Base-by-base conservation (phyloP, 345 rosid genomes). In the Lepidium africanum region DNA sequence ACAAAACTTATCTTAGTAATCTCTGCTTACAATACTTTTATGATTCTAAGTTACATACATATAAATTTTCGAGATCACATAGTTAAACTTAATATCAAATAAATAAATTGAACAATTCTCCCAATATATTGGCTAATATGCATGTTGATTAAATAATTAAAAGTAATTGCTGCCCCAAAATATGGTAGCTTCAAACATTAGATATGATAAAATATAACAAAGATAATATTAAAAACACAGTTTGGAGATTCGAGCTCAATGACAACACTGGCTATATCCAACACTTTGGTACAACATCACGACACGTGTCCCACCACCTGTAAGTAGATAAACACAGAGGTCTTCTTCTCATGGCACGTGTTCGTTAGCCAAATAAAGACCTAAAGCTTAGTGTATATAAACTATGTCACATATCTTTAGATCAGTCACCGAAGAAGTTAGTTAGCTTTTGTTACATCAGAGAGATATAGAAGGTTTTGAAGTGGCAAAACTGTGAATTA, bases 281-380 rank as follows among this genome's bases (percentile, higher is more conserved):
- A 67, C 64, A 61, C 78, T 61, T 48, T 47, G 10, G 12, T 9
- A 62, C 70, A 39, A 15, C 9, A 4, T 30, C 33, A 35, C 1
- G 81, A 81, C 83, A 73, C 69, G 85, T 77, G 82, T 76, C 79
- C 61, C 53, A 43, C 84, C 85, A 83, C 80, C 84, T 85, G 85
- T 79, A 48, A 69, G 46, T 58, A 72, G 58, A 37, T 74, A 9
- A 74, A 74, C 63, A 52, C 56, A 36, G 64, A 53, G 15, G 53
- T 50, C 39, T 62, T 50, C 16, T 21, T 32, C 10, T 12, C 7
- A 27, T 17, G 72, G 58, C 83, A 73, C 83, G 77, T 76, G 72
- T 62, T 12, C 16, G 7, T 14, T 2, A 3, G 3, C 59, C 56
- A 11, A 3, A 3, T 10, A 55, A 40, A 19, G 56, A 69, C 30